Evolutionary conservation across 768 basidiomycete species (phyloP).

Genomic region (Podaxis sp.): DNA sequence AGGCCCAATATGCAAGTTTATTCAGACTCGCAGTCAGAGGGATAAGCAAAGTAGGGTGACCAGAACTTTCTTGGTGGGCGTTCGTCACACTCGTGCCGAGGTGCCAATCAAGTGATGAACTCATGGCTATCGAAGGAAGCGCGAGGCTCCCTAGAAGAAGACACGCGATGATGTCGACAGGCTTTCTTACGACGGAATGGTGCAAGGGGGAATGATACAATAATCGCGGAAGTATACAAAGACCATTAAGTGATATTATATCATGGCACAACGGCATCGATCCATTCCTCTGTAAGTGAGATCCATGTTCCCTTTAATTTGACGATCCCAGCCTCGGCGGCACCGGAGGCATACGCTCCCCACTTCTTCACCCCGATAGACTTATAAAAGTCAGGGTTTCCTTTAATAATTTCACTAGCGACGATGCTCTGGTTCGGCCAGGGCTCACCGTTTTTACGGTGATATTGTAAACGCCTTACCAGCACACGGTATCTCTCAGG

Average conservation of each 20-base stretch:
- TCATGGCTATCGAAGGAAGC: not conserved
- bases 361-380: slow-evolving; percentile 11
- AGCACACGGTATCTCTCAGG: slow-evolving; percentile 8
- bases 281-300: slow-evolving; percentile 9
- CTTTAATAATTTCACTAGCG: slow-evolving; percentile 4
- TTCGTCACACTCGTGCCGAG: not conserved
- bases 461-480: slow-evolving; percentile 6
- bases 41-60: not conserved
- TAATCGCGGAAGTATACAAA: not conserved
- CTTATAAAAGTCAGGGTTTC: slow-evolving; percentile 11
- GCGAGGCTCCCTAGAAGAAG: not conserved
- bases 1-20: not conserved
- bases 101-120: not conserved
- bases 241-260: not conserved
- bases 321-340: slow-evolving; percentile 11
- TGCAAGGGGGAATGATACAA: not conserved
- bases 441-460: not conserved
- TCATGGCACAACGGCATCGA: not conserved
- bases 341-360: slow-evolving; percentile 1
- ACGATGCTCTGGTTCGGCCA: not conserved
- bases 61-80: not conserved
- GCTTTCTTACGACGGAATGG: not conserved
- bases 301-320: slow-evolving; percentile 4
- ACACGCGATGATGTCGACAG: not conserved
- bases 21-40: not conserved